Percentiles rank a stretch among this genome's conserved stretches.
Conservation (phyloP, 2,329 filamentous ascomycete species). For the Phaeosphaeria sp. region DNA sequence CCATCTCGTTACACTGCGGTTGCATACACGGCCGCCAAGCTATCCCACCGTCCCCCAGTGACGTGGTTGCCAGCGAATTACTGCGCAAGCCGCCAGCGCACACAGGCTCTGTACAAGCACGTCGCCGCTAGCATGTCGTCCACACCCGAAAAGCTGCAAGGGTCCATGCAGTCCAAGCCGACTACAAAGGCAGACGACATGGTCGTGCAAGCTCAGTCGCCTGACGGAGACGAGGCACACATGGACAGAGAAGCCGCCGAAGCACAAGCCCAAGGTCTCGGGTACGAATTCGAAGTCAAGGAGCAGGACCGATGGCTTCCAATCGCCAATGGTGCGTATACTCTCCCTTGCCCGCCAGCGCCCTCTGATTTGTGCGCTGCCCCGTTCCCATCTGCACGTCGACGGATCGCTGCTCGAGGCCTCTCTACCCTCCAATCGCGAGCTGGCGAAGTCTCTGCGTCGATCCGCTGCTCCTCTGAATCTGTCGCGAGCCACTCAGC, state of each 20-base stretch:
- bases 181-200: slow-evolving; percentile 27
- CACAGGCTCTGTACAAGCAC: slow-evolving; percentile 35
- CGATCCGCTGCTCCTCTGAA: slow-evolving; percentile 53
- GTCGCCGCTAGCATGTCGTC: slow-evolving; percentile 74
- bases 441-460: slow-evolving; percentile 54
- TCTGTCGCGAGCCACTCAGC: slow-evolving; percentile 27
- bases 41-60: slow-evolving; percentile 39
- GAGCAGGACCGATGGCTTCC: slow-evolving; percentile 99
- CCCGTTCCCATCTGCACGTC: slow-evolving; percentile 44
- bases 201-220: slow-evolving; percentile 90
- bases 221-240: slow-evolving; percentile 83
- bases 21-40: slow-evolving; percentile 45
- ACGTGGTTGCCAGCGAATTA: slow-evolving; percentile 52
- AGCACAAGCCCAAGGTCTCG: slow-evolving; percentile 76
- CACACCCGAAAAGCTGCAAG: slow-evolving; percentile 82
- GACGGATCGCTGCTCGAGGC: slow-evolving; percentile 52
- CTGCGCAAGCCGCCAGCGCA: slow-evolving; percentile 46
- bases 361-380: slow-evolving; percentile 48
- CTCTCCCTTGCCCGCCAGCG: slow-evolving; percentile 28
- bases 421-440: slow-evolving; percentile 54
- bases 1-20: slow-evolving; percentile 40
- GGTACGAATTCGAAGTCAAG: slow-evolving; percentile 97
- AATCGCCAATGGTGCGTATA: slow-evolving; percentile 98
- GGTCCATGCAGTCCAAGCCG: slow-evolving; percentile 44
- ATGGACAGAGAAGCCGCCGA: slow-evolving; percentile 85